A percentile compares a stretch with the other conserved stretches of the same genome.
Conservation (phyloP, 768 basidiomycete genomes). For the Pisolithus marmoratus region DNA sequence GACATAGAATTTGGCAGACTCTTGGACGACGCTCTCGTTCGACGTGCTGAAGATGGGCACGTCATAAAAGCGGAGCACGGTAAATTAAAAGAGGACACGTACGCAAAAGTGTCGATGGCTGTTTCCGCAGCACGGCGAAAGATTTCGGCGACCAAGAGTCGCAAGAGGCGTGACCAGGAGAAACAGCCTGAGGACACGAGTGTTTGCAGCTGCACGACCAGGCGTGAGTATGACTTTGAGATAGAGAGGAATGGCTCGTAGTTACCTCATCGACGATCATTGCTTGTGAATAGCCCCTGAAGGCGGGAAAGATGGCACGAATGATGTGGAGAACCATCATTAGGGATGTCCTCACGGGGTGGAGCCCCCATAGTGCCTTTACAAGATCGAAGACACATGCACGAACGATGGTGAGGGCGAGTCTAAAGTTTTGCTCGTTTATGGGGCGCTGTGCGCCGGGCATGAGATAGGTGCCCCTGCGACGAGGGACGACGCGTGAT, state of each 20-base stretch:
- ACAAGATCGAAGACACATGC: slow-evolving; percentile 54
- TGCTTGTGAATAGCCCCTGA: slow-evolving; percentile 83
- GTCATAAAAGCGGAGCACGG: slow-evolving; percentile 9
- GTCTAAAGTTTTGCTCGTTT: slow-evolving; percentile 46
- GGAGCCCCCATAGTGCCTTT: slow-evolving; percentile 43
- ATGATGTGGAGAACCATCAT: slow-evolving; percentile 67
- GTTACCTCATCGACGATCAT: slow-evolving; percentile 76
- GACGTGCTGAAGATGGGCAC: slow-evolving; percentile 39
- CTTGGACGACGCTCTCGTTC: slow-evolving; percentile 70
- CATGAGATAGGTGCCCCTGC: slow-evolving; percentile 41
- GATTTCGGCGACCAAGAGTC: slow-evolving; percentile 57
- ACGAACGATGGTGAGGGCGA: slow-evolving; percentile 52
- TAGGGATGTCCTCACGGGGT: slow-evolving; percentile 64
- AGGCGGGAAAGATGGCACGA: slow-evolving; percentile 74
- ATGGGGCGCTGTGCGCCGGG: slow-evolving; percentile 70
- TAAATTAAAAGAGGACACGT: slow-evolving; percentile 30
- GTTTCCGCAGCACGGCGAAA: slow-evolving; percentile 59
- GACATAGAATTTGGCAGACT: slow-evolving; percentile 66
- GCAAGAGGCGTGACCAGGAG: slow-evolving; percentile 59
- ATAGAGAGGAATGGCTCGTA: slow-evolving; percentile 5
- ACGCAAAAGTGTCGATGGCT: slow-evolving; percentile 68
- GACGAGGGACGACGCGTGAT: slow-evolving; percentile 46
- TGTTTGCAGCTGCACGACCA: slow-evolving; percentile 51
- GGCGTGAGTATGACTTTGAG: slow-evolving; percentile 1
- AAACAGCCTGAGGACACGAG: slow-evolving; percentile 67